Evolutionary conservation across 768 basidiomycete genomes (phyloP), one percentile per base, ranked within the genome.

Genomic region (Leccinellum albellum): DNA sequence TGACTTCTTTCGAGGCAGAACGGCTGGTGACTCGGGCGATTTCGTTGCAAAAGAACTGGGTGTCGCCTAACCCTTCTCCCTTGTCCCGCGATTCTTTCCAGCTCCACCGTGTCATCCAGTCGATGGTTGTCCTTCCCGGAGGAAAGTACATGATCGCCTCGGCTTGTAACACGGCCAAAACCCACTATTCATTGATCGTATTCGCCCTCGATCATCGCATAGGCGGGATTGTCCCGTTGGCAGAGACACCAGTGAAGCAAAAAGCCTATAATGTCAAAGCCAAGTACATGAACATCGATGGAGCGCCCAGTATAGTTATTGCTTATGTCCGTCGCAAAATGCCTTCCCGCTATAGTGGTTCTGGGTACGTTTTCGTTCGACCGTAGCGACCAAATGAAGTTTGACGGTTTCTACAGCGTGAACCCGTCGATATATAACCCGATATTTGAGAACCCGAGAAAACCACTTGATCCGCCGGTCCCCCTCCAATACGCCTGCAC

Each of bases 61-160:
- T 78, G 21, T 72, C 69, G 2, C 63, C 68, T 6, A 68, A 74
- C 4, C 79, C 83, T 4, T 65, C 58, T 37, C 68, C 66, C 31
- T 26, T 68, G 47, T 62, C 62, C 8, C 58, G 62, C 3, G 68
- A 72, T 52, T 54, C 59, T 1, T 71, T 71, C 50, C 56, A 64
- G 37, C 47, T 69, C 5, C 62, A 72, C 35, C 64, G 76, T 70
- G 66, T 72, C 71, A 60, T 78, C 76, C 59, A 75, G 74, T 66
- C 84, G 73, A 80, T 89, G 76, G 77, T 75, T 40, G 66, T 86
- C 28, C 75, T 88, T 9, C 83, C 87, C 7, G 87, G 87, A 1
- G 86, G 87, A 20, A 86, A 83, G 61, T 86, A 85, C 60, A 79
- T 88, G 60, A 71, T 87, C 33, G 83, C 84, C 1, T 87, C 85